A percentile compares a stretch with the other conserved stretches of the same genome.
Evolutionary conservation across 352 stramenopile species (phyloP).

Genomic region (Stephanocyclus meneghinianus): DNA sequence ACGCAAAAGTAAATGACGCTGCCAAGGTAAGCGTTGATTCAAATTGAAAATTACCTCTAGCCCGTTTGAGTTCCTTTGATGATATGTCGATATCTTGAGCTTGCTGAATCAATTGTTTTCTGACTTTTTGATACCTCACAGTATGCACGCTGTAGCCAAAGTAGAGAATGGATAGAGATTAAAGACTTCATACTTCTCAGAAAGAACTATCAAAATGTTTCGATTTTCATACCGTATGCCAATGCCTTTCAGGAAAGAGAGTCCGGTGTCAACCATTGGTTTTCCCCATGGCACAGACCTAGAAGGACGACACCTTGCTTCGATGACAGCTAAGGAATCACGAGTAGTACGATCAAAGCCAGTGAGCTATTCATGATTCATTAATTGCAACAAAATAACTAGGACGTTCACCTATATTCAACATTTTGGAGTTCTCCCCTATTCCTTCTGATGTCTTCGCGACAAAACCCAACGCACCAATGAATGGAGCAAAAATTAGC

Average conservation of each 20-base stretch:
- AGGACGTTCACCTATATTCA: slow-evolving; percentile 25
- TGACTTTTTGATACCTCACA: slow-evolving; percentile 61
- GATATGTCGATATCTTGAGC: slow-evolving; percentile 25
- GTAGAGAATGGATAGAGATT: no score
- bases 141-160: slow-evolving; percentile 42
- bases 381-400: neutral
- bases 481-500: slow-evolving; percentile 50
- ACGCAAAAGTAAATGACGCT: neutral
- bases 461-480: slow-evolving; percentile 58
- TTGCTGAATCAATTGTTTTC: slow-evolving; percentile 43
- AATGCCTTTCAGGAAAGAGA: slow-evolving; percentile 67
- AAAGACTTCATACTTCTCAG: no score
- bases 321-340: slow-evolving; percentile 28
- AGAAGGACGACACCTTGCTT: slow-evolving; percentile 54
- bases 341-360: neutral
- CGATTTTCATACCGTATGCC: slow-evolving; percentile 35
- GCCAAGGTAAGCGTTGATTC: neutral
- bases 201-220: no score
- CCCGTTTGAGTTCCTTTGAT: slow-evolving; percentile 52
- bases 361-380: neutral
- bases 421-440: slow-evolving; percentile 47
- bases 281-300: slow-evolving; percentile 57
- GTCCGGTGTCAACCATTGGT: slow-evolving; percentile 45
- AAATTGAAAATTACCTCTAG: slow-evolving; percentile 39
- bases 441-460: slow-evolving; percentile 57